Evolutionary conservation across 1,284 basidiomycete species (phyloP).

Genomic region (Somion occarium): DNA sequence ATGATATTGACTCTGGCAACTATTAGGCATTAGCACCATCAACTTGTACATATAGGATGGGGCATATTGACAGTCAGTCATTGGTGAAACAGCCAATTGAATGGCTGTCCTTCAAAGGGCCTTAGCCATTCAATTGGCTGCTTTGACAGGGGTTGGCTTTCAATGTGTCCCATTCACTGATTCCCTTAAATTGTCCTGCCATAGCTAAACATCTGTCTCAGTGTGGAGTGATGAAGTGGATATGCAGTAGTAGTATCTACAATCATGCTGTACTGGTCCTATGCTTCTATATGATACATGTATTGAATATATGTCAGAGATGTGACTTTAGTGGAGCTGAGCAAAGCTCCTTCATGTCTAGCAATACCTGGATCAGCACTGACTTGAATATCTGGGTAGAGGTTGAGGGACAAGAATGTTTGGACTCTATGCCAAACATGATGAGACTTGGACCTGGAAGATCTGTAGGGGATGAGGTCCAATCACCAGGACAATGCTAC

Average conservation of each 20-base stretch:
- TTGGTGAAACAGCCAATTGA: background rate
- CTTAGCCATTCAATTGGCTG: background rate
- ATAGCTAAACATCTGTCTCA: no score
- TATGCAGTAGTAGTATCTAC: background rate
- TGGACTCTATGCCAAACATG: constrained; percentile 96
- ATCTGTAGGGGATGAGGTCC: constrained; percentile 43
- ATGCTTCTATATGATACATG: constrained; percentile 2
- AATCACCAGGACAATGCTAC: constrained; percentile 1
- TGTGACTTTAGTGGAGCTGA: constrained; percentile 16
- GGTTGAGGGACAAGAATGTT: constrained; percentile 66
- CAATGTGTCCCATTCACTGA: background rate
- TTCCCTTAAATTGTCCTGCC: background rate
- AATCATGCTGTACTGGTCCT: constrained; percentile 2
- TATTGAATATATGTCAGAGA: constrained; percentile 7
- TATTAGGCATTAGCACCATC: constrained; percentile 12
- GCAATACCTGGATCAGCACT: constrained; percentile 63
- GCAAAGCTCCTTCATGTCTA: constrained; percentile 66
- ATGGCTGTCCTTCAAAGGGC: background rate
- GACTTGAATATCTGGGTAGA: constrained; percentile 72
- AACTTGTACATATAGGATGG: background rate
- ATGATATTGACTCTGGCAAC: constrained; percentile 37
- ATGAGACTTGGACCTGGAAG: constrained; percentile 77
- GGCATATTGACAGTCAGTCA: background rate
- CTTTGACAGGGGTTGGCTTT: background rate
- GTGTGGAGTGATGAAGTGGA: background rate